Evolutionary conservation across 1,139 yeast genomes (phyloP).

Genomic region (Trichomonascaceae sp.): DNA sequence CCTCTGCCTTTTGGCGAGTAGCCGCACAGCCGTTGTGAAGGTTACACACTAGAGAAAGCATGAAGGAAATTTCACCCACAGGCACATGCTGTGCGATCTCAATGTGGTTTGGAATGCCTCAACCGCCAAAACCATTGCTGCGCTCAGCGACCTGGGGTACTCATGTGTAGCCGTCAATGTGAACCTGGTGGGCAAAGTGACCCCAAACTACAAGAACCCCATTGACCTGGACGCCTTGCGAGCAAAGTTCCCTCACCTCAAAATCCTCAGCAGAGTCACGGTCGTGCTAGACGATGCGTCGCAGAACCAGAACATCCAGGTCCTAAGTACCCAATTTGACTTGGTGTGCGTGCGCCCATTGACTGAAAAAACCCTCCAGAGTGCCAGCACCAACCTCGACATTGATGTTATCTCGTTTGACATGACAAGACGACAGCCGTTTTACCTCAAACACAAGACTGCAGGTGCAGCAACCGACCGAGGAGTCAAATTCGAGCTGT

Average conservation of each 20-base stretch:
- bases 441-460: slow-evolving; percentile 69
- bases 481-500: slow-evolving; percentile 73
- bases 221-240: slow-evolving; percentile 14
- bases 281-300: slow-evolving; percentile 64
- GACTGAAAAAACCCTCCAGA: slow-evolving; percentile 65
- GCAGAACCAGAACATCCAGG: slow-evolving; percentile 43
- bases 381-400: slow-evolving; percentile 60
- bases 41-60: too few species aligned
- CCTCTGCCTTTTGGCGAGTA: too few species aligned
- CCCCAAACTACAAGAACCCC: slow-evolving; percentile 33
- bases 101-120: slow-evolving; percentile 53
- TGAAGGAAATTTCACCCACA: too few species aligned
- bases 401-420: slow-evolving; percentile 71
- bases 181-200: slow-evolving; percentile 41
- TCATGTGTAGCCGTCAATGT: slow-evolving; percentile 65
- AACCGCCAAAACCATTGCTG: slow-evolving; percentile 12
- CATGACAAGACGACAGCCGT: slow-evolving; percentile 53
- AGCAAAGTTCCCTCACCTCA: slow-evolving; percentile 32
- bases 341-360: slow-evolving; percentile 70
- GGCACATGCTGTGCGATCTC: slow-evolving; percentile 52
- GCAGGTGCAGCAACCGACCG: slow-evolving; percentile 71
- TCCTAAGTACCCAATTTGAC: slow-evolving; percentile 37
- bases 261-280: slow-evolving; percentile 61
- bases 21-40: too few species aligned
- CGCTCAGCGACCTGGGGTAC: slow-evolving; percentile 40